Evolutionary conservation across 768 basidiomycete species (phyloP).

Genomic region (Tulasnella sp.): DNA sequence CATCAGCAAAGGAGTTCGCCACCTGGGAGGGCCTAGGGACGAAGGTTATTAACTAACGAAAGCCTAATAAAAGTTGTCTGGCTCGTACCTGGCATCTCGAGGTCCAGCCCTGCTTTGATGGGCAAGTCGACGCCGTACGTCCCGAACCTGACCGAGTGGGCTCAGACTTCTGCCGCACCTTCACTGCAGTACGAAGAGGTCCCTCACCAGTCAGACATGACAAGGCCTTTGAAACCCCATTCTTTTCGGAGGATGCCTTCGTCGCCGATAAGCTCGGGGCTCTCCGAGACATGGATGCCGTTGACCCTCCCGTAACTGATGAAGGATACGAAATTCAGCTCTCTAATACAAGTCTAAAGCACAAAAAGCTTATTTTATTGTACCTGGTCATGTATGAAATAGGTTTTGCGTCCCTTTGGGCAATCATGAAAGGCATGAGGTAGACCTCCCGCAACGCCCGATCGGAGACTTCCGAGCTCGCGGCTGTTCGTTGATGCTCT

Average conservation of each 20-base stretch:
- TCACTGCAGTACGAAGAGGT: background rate
- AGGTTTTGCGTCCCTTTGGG: constrained; percentile 21
- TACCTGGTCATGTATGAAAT: constrained; percentile 50
- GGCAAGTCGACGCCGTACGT: constrained; percentile 44
- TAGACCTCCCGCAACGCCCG: constrained; percentile 69
- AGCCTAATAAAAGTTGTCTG: constrained; percentile 54
- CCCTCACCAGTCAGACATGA: constrained; percentile 80
- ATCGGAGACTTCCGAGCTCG: constrained; percentile 59
- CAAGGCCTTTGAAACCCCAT: constrained; percentile 63
- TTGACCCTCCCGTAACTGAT: constrained; percentile 47
- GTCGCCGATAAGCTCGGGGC: constrained; percentile 47
- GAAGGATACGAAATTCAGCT: background rate
- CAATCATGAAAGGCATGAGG: constrained; percentile 51
- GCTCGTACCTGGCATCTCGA: constrained; percentile 55
- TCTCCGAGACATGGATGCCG: constrained; percentile 58
- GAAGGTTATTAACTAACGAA: constrained; percentile 36
- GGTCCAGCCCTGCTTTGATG: constrained; percentile 60
- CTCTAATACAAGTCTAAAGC: background rate
- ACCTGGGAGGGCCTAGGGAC: constrained; percentile 73
- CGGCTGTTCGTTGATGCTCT: constrained; percentile 56
- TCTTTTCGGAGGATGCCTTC: constrained; percentile 56
- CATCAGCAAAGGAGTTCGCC: constrained; percentile 66
- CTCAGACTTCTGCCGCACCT: background rate
- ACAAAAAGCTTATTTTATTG: background rate
- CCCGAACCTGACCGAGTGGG: constrained; percentile 32